Conservation (phyloP, 306 rosid species). For the Lotus japonicus region DNA sequence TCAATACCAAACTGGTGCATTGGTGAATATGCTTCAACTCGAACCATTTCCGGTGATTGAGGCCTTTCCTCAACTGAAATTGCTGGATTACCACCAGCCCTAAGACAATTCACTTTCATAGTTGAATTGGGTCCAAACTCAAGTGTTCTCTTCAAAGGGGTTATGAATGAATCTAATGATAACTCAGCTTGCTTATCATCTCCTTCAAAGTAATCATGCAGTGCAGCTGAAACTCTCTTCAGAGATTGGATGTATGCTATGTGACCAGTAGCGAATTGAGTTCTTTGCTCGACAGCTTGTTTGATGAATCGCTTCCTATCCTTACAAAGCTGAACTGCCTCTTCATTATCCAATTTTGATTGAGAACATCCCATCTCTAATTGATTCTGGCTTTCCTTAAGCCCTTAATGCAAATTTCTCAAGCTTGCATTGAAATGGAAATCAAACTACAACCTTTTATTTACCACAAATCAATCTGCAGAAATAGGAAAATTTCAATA, state of each 20-base stretch:
- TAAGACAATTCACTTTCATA: conserved; percentile 56
- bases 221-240: conserved; percentile 74
- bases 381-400: conserved; percentile 12
- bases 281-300: conserved; percentile 79
- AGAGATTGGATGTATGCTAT: conserved; percentile 65
- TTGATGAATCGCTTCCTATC: conserved; percentile 75
- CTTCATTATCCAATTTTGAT: conserved; percentile 81
- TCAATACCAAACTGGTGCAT: conserved; percentile 51
- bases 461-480: conserved; percentile 23
- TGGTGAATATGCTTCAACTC: conserved; percentile 63
- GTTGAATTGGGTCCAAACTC: conserved; percentile 43
- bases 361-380: conserved; percentile 88
- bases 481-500: conserved; percentile 17
- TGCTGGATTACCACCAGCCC: conserved; percentile 64
- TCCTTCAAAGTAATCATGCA: conserved; percentile 66
- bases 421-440: conserved; percentile 48
- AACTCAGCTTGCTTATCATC: conserved; percentile 51
- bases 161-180: conserved; percentile 53
- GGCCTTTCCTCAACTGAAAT: conserved; percentile 83
- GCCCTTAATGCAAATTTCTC: conserved; percentile 41
- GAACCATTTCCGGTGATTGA: conserved; percentile 56
- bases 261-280: conserved; percentile 65
- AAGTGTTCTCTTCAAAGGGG: conserved; percentile 53
- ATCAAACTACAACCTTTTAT: conserved; percentile 32
- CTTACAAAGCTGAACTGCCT: conserved; percentile 86